phyloP scores from a whole-genome alignment of 371 early-diverging fungal species.

The Mucor sp. region DNA sequence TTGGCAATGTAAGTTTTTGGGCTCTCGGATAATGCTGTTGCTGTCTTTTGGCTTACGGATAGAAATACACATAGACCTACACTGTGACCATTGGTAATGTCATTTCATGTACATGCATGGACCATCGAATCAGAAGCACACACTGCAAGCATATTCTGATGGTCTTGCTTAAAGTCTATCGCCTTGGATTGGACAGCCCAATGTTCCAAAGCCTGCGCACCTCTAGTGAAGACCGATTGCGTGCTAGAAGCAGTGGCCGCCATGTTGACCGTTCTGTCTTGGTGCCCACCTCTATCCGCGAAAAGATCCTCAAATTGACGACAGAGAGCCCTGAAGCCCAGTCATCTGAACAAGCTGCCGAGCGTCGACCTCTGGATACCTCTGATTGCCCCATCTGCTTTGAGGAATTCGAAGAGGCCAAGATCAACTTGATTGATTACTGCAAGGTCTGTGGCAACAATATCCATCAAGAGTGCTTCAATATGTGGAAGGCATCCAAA shows the following conservation, averaged over 20 bases:
- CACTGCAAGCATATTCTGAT: constrained; percentile 44
- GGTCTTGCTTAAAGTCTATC: constrained; percentile 35
- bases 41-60: background rate
- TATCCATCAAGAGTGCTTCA: constrained; percentile 37
- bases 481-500: constrained; percentile 24
- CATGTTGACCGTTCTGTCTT: constrained; percentile 18
- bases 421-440: constrained; percentile 20
- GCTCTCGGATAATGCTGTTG: background rate
- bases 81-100: constrained; percentile 19
- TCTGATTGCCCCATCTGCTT: constrained; percentile 49
- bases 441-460: constrained; percentile 43
- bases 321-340: background rate
- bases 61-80: constrained; percentile 21
- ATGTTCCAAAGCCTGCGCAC: constrained; percentile 4
- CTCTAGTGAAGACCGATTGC: background rate
- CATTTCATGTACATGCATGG: constrained; percentile 31
- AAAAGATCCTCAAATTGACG: constrained; percentile 8
- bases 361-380: constrained; percentile 31
- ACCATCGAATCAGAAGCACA: constrained; percentile 8
- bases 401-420: constrained; percentile 33
- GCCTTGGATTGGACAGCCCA: constrained; percentile 6
- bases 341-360: background rate
- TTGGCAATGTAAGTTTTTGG: constrained; percentile 35
- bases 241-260: background rate
- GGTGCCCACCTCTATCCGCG: constrained; percentile 8